Base-by-base conservation (phyloP, 257 asterid genomes). In the Schizonepeta tenuifolia region DNA sequence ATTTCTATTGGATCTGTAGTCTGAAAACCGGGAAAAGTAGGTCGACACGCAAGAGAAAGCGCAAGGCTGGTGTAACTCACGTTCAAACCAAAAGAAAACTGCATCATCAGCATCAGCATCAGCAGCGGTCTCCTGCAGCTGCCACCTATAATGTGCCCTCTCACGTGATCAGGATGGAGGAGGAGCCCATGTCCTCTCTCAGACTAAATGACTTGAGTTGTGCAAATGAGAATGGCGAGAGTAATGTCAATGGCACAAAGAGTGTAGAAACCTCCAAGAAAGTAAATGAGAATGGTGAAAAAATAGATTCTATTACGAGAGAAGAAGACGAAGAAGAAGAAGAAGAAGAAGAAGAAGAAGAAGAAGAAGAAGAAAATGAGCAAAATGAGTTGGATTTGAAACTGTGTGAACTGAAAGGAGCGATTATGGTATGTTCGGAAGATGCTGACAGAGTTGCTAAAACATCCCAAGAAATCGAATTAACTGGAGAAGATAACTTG, bases 1-100 rank as follows among this genome's bases (percentile, higher is more conserved):
- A 65, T 58, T 71, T 75, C 21, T 70, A 69, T 40, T 77, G 77
- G 79, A 38, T 41, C 21, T 74, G 74, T 79, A 94, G 99, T 63
- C 73, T 78, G 69, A 78, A 75, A 81, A 54, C 84, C 4, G 95
- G 93, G 44, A 90, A 85, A 83, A 47, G 77, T 74, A 80, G 79
- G 75, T 73, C 86, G 35, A 75, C 89, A 2, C 95, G 98, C 64
- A 85, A 82, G 76, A 87, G 92, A 66, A 93, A 85, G 83, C 87
- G 98, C 55, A 89, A 83, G 84, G 36, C 70, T 53, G 80, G 82
- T 31, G 72, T 82, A n/a, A 64, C 90, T 66, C 86, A 69, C 5
- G 86, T 78, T 74, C 96, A 79, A 61, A 33, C 86, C 38, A 93
- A 85, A 91, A 93, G 83, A 83, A 93, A 83, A 50, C 82, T 64